Percentiles rank a stretch among this genome's conserved stretches.
These are phyloP conservation scores for Cinnamomum micranthum DNA, from an alignment of 164 flowering plant species.

Conservation along the genomic window DNA sequence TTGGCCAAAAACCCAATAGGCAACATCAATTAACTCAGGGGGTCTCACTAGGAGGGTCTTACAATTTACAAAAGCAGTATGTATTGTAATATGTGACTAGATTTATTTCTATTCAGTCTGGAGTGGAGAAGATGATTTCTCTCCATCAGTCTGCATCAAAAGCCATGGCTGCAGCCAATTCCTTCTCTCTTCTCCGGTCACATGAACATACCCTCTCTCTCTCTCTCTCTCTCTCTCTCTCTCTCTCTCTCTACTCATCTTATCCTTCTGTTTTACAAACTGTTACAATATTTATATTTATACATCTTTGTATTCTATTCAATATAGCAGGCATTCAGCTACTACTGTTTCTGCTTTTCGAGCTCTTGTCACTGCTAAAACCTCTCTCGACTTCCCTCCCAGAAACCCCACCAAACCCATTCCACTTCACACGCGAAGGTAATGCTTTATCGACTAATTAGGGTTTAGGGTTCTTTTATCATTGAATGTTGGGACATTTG, in stretches of 20 bases:
- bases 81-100: too few relatives aligned
- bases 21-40: too few relatives aligned
- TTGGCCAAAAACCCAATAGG: too few relatives aligned
- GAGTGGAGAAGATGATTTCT: neutral
- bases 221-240: slow-evolving; percentile 8
- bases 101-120: too few relatives aligned
- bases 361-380: slow-evolving; percentile 1
- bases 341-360: slow-evolving; percentile 6
- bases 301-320: neutral
- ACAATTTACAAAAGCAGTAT: too few relatives aligned
- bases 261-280: neutral
- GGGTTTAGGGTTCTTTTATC: too few relatives aligned
- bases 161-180: slow-evolving; percentile 27
- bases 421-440: slow-evolving; percentile 27
- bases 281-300: neutral
- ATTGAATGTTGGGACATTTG: too few relatives aligned
- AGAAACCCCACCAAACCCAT: slow-evolving; percentile 1
- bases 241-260: neutral
- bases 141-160: slow-evolving; percentile 4
- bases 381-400: neutral
- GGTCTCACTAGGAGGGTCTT: too few relatives aligned
- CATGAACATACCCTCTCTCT: neutral
- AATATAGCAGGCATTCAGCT: slow-evolving; percentile 10
- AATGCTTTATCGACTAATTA: neutral
- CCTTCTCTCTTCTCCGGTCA: slow-evolving; percentile 23